Conservation (phyloP, 768 basidiomycete species). For the Kwoniella heveanensis region DNA sequence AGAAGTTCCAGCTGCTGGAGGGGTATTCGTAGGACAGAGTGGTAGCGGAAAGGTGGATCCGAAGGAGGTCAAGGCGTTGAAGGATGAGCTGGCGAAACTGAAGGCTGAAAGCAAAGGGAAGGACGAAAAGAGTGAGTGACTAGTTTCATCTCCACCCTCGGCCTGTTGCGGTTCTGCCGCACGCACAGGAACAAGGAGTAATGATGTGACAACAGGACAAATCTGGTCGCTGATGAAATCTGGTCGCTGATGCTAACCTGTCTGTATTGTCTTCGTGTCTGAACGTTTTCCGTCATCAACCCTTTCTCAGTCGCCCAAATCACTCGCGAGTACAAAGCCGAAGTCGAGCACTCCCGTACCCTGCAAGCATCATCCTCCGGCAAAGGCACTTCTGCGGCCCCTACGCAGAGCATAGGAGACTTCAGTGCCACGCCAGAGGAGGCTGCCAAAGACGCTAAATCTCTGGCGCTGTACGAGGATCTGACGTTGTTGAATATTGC, state of each 20-base stretch:
- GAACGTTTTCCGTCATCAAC: too few relatives aligned
- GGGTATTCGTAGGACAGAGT: not conserved
- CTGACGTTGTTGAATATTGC: conserved; percentile 76
- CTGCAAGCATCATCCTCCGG: conserved; percentile 26
- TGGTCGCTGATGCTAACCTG: too few relatives aligned
- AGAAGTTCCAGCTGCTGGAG: not conserved
- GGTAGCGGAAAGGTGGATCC: conserved; percentile 29
- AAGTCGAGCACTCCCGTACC: conserved; percentile 42
- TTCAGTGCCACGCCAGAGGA: conserved; percentile 37
- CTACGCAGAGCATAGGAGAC: too few relatives aligned
- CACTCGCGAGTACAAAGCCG: conserved; percentile 47
- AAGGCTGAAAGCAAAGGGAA: conserved; percentile 29
- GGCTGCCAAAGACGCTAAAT: conserved; percentile 62
- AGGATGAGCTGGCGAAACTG: conserved; percentile 35
- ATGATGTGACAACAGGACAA: too few relatives aligned
- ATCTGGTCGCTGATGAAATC: too few relatives aligned
- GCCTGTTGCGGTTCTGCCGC: too few relatives aligned
- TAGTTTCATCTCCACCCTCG: too few relatives aligned
- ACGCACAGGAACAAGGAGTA: too few relatives aligned
- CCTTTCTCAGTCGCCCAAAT: conserved; percentile 21
- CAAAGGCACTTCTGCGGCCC: not conserved
- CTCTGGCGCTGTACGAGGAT: conserved; percentile 80
- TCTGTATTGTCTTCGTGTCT: not conserved
- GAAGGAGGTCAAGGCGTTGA: conserved; percentile 45
- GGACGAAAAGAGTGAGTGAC: conserved; percentile 46